Base-by-base conservation (phyloP, 768 basidiomycete genomes). In the Mycena amicta region DNA sequence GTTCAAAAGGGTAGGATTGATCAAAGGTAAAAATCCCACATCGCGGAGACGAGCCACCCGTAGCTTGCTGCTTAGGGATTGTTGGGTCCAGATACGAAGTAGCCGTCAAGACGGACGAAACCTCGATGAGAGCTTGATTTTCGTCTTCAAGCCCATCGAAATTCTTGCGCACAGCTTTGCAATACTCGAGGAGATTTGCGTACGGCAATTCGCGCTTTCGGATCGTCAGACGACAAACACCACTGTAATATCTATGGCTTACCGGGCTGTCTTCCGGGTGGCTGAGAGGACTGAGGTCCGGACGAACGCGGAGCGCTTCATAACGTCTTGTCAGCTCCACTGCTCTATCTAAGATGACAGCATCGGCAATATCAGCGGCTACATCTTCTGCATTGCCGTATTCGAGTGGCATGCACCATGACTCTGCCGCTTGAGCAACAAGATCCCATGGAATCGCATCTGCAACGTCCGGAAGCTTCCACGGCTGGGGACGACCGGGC, bases 301-400 rank as follows among this genome's bases (percentile, higher is more conserved):
- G 73, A 51, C 91, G 77, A 29, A 92, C 70, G 41, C 69, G 72
- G 26, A 83, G 67, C 20, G 81, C 81, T 65, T 79, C 80, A 68
- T 88, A 92, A 45, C 90, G 80, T 58, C 87, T 77, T 2, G 90
- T 91, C 65, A 87, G 90, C 67, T 90, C 90, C n/a, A 84, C 82
- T 73, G 77, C 79, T 57, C 90, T 79, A 65, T 93, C 92, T 70
- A 92, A 89, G 30, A 95, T 75, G 22, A 94, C 74, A 25, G 85
- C 82, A 65, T 92, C 89, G 50, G 78, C 66, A 20, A 88, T 69
- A 50, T 81, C 83, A 33, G 75, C 71, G 29, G 77, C 74, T 22
- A 83, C 66, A 6, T 71, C 67, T 52, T 77, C 71, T 15, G 75
- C 30, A 16, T 69, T 65, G 5, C 74, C 72, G 43, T 66, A 66